Base-by-base conservation (phyloP, 1,284 basidiomycete genomes). In the Amylostereum chailletii region DNA sequence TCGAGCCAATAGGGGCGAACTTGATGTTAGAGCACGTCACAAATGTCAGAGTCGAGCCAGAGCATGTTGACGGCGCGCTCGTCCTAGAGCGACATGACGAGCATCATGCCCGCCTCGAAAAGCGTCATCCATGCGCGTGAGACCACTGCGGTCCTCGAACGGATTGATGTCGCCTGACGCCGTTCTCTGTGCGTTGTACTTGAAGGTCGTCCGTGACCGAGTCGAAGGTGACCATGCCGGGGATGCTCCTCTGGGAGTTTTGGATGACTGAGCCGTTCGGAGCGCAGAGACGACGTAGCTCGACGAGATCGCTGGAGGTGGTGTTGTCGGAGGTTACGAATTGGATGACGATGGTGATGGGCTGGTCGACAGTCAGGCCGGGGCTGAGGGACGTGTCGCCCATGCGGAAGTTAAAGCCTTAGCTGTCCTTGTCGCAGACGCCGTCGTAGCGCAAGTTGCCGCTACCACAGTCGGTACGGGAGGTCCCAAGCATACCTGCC, bases 381-480 rank as follows among this genome's bases (percentile, higher is more conserved):
- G 60, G 53, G 29, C 76, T 75, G 71, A 76, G 77, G 48, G 59
- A 62, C 45, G 61, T 63, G 65, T 71, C 62, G 41, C 76, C 76
- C 69, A 74, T 70, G 53, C 75, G 73, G 67, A 60, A 78, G 70
- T 77, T 77, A 70, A 75, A 77, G 58, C 77, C 76, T 63, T 75
- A 77, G 46, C 75, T 75, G 53, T 74, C 71, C 58, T 69, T 68
- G 63, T 77, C 74, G 61, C 75, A 77, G 51, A 72, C 59, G 46
- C 70, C 69, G 55, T 57, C 62, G 62, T 73, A 71, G 48, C 71
- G 65, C 53, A 64, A 52, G 57, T 60, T 60, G 46, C 59, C 61
- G 53, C 62, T 62, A 52, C 65, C 67, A 56, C 72, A 75, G 45
- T 66, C 62, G 43, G 58, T 61, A 37, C 70, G 70, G 6, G 61